Base-by-base conservation (phyloP, 2,329 filamentous ascomycete genomes). In the Coleophoma crateriformis region DNA sequence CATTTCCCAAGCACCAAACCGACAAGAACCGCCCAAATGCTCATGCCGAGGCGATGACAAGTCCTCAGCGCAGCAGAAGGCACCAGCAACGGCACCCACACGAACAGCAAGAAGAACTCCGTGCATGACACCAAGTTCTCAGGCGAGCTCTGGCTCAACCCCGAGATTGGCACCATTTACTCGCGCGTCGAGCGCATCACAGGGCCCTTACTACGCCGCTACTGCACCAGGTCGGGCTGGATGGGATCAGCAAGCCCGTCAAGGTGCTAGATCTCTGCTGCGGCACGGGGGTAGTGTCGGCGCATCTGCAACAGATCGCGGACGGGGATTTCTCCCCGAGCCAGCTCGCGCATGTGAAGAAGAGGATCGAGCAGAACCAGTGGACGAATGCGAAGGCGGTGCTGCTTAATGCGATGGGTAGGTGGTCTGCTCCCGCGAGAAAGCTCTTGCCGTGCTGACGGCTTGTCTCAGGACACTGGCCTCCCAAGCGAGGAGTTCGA, bases 221-320 rank as follows among this genome's bases (percentile, higher is more conserved):
- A 8, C 49, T 48, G 19, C 45, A 38, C 34, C 43, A 47, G 39
- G 49, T 45, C n/a, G 43, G 46, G 1, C 37, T 51, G 4, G 45
- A 48, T 41, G 41, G 41, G 15, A 20, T 44, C 17, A 38, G 7
- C 35, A 3, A 38, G 15, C 13, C 41, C 11, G 11, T 27, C 4
- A 20, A 22, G 19, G 46, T 51, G 12, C 27, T 51, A 7, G 49
- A 51, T 48, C 41, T 51, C 7, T 51, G 49, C 41, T 51, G 49
- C 20, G 49, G 49, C 20, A 45, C 49, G 6, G 49, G 49, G 3
- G 42, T 51, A 15, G 41, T 44, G 3, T 47, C 49, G 4, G 20
- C 45, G 11, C 38, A 51, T 38, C 41, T 51, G 13, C 49, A 48
- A 11, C 79, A 85, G 58, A 82, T 88, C 38, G 71, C 91, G 33